phyloP scores from a whole-genome alignment of 192 early-diverging fungal genomes.

The Coemansia reversa region DNA sequence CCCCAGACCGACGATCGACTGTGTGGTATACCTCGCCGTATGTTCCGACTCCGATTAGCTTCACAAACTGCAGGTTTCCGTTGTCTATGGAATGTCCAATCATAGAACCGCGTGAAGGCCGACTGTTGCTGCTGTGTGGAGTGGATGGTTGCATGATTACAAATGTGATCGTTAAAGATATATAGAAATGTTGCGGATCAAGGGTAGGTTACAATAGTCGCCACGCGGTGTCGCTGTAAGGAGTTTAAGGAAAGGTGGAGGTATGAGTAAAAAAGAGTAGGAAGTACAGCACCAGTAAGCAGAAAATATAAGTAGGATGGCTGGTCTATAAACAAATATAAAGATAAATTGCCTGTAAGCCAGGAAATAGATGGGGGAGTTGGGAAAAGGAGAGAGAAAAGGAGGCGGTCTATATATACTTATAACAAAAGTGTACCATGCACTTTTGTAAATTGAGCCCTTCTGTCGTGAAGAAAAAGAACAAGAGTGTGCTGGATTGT shows the following conservation, averaged over 20 bases:
- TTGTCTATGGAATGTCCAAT: slow-evolving; percentile 51
- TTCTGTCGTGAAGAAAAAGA: background rate
- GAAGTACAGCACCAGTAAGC: background rate
- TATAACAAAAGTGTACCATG: background rate
- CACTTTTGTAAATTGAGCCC: background rate
- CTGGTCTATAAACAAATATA: background rate
- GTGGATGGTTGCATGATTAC: background rate
- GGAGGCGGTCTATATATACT: background rate
- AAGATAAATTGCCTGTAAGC: background rate
- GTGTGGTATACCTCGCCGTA: slow-evolving; percentile 75
- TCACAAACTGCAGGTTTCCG: slow-evolving; percentile 52
- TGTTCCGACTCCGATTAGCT: slow-evolving; percentile 66
- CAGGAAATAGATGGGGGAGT: background rate
- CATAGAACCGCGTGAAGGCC: slow-evolving; percentile 32
- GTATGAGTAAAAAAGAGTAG: background rate
- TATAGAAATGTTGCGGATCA: slow-evolving; percentile 2
- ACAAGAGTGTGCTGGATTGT: background rate
- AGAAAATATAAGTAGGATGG: background rate
- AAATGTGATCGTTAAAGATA: background rate
- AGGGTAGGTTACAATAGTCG: background rate
- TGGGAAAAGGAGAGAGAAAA: background rate
- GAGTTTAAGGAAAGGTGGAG: background rate
- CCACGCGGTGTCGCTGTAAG: background rate
- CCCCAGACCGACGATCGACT: slow-evolving; percentile 48
- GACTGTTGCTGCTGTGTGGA: slow-evolving; percentile 1